Evolutionary conservation across 176 grass and related monocot genomes (phyloP).

Genomic region (Bothriochloa decipiens): DNA sequence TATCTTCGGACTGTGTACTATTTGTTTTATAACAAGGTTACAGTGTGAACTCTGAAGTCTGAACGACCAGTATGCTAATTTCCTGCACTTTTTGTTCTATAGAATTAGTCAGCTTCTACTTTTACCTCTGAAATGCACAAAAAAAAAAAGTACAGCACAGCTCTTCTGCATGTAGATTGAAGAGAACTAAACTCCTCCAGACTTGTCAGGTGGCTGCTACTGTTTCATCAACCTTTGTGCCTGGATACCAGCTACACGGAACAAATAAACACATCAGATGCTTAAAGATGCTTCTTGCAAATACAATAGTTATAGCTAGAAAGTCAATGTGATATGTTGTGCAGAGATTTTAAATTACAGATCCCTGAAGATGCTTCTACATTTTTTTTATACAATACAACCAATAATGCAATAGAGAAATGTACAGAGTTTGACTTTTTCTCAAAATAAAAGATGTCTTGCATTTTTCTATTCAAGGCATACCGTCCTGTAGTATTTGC

Average conservation of each 20-base stretch:
- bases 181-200: too few species aligned
- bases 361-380: neutral
- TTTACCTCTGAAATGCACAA: conserved; percentile 2
- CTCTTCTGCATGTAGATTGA: too few species aligned
- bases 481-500: neutral
- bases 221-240: too few species aligned
- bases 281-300: neutral
- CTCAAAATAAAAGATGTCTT: neutral
- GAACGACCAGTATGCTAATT: too few species aligned
- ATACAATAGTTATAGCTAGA: neutral
- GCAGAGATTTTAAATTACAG: neutral
- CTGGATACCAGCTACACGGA: too few species aligned
- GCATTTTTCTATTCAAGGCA: neutral
- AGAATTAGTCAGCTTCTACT: neutral
- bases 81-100: too few species aligned
- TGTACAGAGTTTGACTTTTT: neutral
- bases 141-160: too few species aligned
- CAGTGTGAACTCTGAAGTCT: too few species aligned
- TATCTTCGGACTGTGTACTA: too few species aligned
- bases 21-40: too few species aligned
- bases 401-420: neutral
- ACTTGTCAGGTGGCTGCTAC: too few species aligned
- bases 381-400: neutral
- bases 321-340: neutral
- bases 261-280: neutral